These are phyloP conservation scores for Cupressus sempervirens DNA, from an alignment of 75 land plant species.

Conservation along the genomic window DNA sequence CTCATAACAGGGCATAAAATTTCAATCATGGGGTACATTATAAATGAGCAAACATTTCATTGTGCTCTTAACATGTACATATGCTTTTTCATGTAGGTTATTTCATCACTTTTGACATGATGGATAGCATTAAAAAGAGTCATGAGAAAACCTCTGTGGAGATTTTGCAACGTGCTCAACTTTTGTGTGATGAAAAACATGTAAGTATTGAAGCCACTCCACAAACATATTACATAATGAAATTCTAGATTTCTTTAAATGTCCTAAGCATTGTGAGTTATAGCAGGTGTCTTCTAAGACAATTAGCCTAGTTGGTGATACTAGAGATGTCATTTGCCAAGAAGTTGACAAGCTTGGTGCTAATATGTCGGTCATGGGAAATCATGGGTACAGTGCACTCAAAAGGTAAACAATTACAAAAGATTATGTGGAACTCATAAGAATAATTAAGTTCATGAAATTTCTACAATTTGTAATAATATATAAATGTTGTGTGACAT, in stretches of 20 bases:
- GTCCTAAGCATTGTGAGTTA: not conserved
- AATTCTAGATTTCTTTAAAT: not conserved
- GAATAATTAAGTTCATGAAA: too few species aligned
- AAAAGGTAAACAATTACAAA: constrained; percentile 17
- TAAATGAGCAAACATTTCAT: not conserved
- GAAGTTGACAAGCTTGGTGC: constrained; percentile 18
- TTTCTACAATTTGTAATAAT: too few species aligned
- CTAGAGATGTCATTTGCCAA: constrained; percentile 19
- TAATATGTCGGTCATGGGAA: constrained; percentile 25
- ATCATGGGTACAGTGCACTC: constrained; percentile 22
- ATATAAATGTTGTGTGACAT: too few species aligned
- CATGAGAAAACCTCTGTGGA: constrained; percentile 11
- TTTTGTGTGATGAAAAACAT: constrained; percentile 18
- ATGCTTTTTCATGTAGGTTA: not conserved
- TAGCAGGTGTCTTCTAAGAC: constrained; percentile 12
- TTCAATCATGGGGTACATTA: not conserved
- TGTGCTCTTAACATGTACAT: not conserved
- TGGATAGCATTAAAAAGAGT: constrained; percentile 12
- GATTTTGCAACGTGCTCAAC: constrained; percentile 13
- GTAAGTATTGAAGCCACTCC: not conserved
- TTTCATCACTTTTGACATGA: constrained; percentile 11
- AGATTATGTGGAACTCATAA: too few species aligned
- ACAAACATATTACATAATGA: not conserved
- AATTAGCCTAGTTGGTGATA: constrained; percentile 10
- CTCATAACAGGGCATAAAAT: too few species aligned